Conservation (phyloP, 176 grass and related monocot species). For the Thinopyrum elongatum region DNA sequence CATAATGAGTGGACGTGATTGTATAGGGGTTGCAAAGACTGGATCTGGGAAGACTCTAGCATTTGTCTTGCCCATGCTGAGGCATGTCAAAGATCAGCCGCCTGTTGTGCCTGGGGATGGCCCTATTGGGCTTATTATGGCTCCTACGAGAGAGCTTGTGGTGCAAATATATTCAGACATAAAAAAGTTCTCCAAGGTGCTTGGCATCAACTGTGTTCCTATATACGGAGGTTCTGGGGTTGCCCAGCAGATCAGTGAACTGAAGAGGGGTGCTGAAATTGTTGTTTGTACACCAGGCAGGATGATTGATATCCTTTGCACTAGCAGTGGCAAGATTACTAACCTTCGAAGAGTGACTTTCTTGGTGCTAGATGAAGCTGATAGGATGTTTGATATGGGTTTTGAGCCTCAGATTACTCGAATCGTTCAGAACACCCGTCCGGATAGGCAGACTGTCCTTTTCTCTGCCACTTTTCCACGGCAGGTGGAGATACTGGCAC, state of each 20-base stretch:
- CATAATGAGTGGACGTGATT: slow-evolving; percentile 96
- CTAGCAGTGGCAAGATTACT: slow-evolving; percentile 90
- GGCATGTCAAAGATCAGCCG: slow-evolving; percentile 94
- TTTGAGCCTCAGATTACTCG: slow-evolving; percentile 95
- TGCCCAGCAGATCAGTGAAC: slow-evolving; percentile 95
- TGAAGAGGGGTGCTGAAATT: slow-evolving; percentile 93
- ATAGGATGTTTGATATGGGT: slow-evolving; percentile 99
- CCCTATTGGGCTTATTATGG: slow-evolving; percentile 91
- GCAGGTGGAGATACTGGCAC: slow-evolving; percentile 88
- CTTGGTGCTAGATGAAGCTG: slow-evolving; percentile 97
- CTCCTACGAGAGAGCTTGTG: slow-evolving; percentile 93
- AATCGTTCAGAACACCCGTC: slow-evolving; percentile 85
- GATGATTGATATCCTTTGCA: slow-evolving; percentile 97
- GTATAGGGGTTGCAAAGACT: slow-evolving; percentile 95
- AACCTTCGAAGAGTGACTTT: slow-evolving; percentile 90
- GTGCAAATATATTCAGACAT: slow-evolving; percentile 94
- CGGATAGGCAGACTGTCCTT: slow-evolving; percentile 86
- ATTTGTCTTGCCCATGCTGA: slow-evolving; percentile 96
- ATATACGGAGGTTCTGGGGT: slow-evolving; percentile 94
- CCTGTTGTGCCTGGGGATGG: slow-evolving; percentile 87
- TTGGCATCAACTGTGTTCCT: slow-evolving; percentile 91
- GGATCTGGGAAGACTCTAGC: slow-evolving; percentile 96
- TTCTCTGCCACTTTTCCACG: slow-evolving; percentile 96
- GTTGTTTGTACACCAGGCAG: slow-evolving; percentile 93
- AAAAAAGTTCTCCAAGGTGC: slow-evolving; percentile 83